phyloP scores from a whole-genome alignment of 768 basidiomycete species.

The Lyophyllum shimeji region DNA sequence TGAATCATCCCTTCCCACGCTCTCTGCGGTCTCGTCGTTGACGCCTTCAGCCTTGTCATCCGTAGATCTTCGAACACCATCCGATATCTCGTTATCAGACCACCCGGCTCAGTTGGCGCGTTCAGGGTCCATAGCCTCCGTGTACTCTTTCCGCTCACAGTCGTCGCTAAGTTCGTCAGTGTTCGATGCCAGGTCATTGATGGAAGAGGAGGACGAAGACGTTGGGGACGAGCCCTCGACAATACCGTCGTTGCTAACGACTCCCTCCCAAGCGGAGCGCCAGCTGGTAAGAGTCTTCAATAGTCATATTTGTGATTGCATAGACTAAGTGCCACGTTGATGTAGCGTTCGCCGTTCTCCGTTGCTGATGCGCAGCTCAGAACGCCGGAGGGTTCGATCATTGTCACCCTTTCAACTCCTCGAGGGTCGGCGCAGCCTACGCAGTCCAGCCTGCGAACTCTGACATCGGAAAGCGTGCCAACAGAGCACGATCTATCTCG shows the following conservation, averaged over 20 bases:
- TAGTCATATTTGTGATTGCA: not conserved
- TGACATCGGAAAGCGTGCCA: slow-evolving; percentile 36
- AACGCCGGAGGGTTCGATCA: slow-evolving; percentile 40
- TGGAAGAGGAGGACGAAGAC: slow-evolving; percentile 25
- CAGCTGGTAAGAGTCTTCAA: slow-evolving; percentile 14
- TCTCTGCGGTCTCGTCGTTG: slow-evolving; percentile 3
- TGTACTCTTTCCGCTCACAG: slow-evolving; percentile 38
- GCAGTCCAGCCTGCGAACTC: slow-evolving; percentile 32
- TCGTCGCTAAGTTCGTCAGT: slow-evolving; percentile 41
- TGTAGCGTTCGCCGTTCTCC: slow-evolving; percentile 17
- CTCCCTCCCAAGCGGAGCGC: slow-evolving; percentile 23
- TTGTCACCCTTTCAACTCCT: slow-evolving; percentile 39
- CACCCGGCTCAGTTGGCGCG: slow-evolving; percentile 10
- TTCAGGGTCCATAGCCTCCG: slow-evolving; percentile 26
- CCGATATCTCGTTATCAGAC: slow-evolving; percentile 36
- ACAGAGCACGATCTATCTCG: slow-evolving; percentile 53
- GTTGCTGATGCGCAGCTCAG: slow-evolving; percentile 26
- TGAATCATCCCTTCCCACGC: slow-evolving; percentile 1
- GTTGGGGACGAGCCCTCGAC: slow-evolving; percentile 42
- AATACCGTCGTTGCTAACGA: slow-evolving; percentile 57
- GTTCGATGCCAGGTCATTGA: slow-evolving; percentile 32
- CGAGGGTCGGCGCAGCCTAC: slow-evolving; percentile 35
- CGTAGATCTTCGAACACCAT: slow-evolving; percentile 13
- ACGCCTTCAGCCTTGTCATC: slow-evolving; percentile 9
- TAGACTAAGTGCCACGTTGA: not conserved